Percentiles rank a stretch among this genome's conserved stretches.
phyloP scores from a whole-genome alignment of 495 filamentous ascomycete species.

The Aspergillus diversus region DNA sequence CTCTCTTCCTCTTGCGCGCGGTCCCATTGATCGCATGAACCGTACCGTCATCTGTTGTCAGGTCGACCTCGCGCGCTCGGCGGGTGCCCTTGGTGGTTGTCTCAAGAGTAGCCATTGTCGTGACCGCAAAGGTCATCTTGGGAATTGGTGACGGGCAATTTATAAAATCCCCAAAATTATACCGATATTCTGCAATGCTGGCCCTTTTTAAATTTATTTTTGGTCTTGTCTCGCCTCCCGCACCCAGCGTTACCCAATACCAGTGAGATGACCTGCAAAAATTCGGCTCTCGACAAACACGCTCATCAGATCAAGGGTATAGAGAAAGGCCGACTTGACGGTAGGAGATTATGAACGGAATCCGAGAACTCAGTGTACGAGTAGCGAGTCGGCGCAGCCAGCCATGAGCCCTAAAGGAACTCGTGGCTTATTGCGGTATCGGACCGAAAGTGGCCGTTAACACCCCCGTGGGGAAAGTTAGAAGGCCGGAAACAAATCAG shows the following conservation, averaged over 20 bases:
- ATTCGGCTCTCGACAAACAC: constrained; percentile 42
- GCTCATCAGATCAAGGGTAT: constrained; percentile 19
- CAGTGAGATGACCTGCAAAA: constrained; percentile 46
- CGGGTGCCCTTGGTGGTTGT: constrained; percentile 16
- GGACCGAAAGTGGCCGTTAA: constrained; percentile 2
- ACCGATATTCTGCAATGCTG: neutral
- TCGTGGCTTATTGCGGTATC: neutral
- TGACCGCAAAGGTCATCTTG: constrained; percentile 31
- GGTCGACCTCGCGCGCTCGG: constrained; percentile 33
- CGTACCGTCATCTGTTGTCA: constrained; percentile 34
- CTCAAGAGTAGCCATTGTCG: constrained; percentile 33
- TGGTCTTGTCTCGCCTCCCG: constrained; percentile 4
- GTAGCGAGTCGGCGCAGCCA: neutral
- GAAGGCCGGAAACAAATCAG: neutral
- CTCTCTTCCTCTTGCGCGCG: constrained; percentile 73
- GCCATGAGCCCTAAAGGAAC: constrained; percentile 15
- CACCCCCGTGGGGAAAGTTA: constrained; percentile 17
- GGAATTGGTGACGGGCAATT: neutral
- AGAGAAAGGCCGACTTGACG: neutral
- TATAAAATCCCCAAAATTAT: neutral
- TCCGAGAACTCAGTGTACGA: neutral
- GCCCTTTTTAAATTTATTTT: neutral
- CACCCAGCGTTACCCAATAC: constrained; percentile 30
- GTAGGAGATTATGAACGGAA: neutral
- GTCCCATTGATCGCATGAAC: constrained; percentile 36